These are phyloP conservation scores for Backusella australiensis DNA, from an alignment of 192 early-diverging fungal species.

Conservation along the genomic window DNA sequence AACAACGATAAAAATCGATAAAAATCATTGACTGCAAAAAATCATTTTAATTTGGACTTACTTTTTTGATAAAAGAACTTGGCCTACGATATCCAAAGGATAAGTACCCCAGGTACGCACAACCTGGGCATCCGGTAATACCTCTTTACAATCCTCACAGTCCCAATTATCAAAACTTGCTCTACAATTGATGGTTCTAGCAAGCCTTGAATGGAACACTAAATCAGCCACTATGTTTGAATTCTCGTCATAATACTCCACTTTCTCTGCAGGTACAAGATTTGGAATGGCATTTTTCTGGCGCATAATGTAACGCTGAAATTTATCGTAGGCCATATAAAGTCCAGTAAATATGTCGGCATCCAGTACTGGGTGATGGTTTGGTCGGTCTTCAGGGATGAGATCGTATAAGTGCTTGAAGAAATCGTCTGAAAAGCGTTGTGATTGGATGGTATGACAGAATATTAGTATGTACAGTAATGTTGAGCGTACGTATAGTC, in stretches of 20 bases:
- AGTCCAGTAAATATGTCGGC: neutral
- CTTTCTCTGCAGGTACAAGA: neutral
- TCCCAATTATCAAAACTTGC: neutral
- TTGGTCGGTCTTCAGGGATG: neutral
- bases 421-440: neutral
- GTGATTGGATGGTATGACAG: neutral
- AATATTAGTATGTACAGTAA: neutral
- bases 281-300: neutral
- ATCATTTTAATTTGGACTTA: neutral
- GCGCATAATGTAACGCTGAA: neutral
- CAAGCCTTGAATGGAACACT: neutral
- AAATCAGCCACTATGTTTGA: neutral
- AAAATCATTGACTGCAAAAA: too few relatives aligned
- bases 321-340: neutral
- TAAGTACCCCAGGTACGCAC: neutral
- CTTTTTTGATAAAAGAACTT: neutral
- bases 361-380: neutral
- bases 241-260: neutral
- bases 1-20: too few relatives aligned
- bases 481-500: neutral
- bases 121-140: neutral
- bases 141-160: neutral
- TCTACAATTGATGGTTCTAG: constrained; percentile 6
- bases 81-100: neutral
- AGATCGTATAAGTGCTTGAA: neutral